Percentiles rank a stretch among this genome's conserved stretches.
These are phyloP conservation scores for Purpureocillium takamizusanense DNA, from an alignment of 2,329 filamentous ascomycete genomes.

Conservation along the genomic window DNA sequence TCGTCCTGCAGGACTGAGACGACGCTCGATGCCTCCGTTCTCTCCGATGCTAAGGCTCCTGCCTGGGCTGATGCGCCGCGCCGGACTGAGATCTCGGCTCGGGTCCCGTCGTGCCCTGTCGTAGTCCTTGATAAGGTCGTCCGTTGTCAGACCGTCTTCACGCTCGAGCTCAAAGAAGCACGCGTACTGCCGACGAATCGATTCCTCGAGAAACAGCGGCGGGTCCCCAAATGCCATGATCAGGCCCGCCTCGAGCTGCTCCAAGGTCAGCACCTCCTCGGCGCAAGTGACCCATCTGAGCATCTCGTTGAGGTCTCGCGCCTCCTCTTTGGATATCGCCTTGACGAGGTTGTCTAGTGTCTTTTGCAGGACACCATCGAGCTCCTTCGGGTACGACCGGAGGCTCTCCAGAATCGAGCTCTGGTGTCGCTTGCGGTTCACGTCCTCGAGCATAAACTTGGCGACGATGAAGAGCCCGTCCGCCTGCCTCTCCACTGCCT, in stretches of 20 bases:
- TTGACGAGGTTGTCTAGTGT: constrained; percentile 31
- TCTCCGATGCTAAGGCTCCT: constrained; percentile 6
- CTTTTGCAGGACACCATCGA: constrained; percentile 30
- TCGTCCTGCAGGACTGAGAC: constrained; percentile 4
- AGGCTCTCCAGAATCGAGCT: constrained; percentile 34
- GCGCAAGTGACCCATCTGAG: constrained; percentile 37
- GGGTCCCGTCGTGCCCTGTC: constrained; percentile 20
- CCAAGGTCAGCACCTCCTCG: constrained; percentile 31
- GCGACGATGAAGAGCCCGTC: constrained; percentile 40
- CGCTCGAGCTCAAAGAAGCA: constrained; percentile 37
- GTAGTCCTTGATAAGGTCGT: constrained; percentile 29
- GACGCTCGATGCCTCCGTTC: constrained; percentile 4
- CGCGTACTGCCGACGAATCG: constrained; percentile 32
- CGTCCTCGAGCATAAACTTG: constrained; percentile 40
- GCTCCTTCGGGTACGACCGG: constrained; percentile 32
- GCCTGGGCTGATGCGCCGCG: constrained; percentile 4
- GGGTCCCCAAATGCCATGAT: constrained; percentile 31
- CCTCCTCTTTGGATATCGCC: constrained; percentile 27
- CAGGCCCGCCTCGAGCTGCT: constrained; percentile 33
- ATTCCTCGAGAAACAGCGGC: constrained; percentile 30
- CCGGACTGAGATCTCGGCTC: constrained; percentile 12
- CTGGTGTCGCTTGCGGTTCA: constrained; percentile 34
- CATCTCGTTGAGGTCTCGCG: constrained; percentile 35
- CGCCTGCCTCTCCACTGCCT: constrained; percentile 29
- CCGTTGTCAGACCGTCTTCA: constrained; percentile 32